Base-by-base conservation (phyloP, 192 early-diverging fungal species). In the Coemansia sp. region DNA sequence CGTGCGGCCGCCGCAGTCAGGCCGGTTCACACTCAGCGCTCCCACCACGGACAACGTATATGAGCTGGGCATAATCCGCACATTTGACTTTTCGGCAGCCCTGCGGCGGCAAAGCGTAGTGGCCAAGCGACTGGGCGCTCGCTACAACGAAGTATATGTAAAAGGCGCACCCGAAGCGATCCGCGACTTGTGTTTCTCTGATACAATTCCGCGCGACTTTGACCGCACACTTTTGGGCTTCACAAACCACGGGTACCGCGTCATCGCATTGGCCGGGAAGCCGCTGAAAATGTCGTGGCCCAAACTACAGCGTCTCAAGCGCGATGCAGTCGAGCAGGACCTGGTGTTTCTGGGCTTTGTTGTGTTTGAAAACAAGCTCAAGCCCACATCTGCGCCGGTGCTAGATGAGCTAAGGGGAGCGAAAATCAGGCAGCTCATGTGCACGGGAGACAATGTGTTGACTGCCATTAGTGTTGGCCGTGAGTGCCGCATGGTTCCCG, bases 161-260 rank as follows among this genome's bases (percentile, higher is more conserved):
- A 99, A 99, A 78, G 98, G 98, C 6, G 98, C 98, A 3, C 98
- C 98, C 4, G 98, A 99, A 73, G 93, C 91, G 1, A 91, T 99
- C 84, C 82, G 85, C 29, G 85, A 91, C 41, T 91, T 99, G 50
- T 99, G 98, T 69, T 73, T 65, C 60, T 85, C 89, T 23, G 91
- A 89, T 31, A 87, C 94, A 4, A 59, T 99, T 16, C 98, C 98
- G 0, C 64, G 74, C 8, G 90, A 98, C 79, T 98, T 93, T 69
- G 80, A 91, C 56, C 85, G 89, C 53, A 82, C 84, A 26, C 85
- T 99, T 14, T 77, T 88, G 29, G 87, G 86, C 56, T 97, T 96
- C 68, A 93, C 96, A 5, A 94, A 98, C 77, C 90, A 92, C 69
- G 96, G 98, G 6, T 99, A 94, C 78, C 92, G 96, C 59, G 94